Conservation (phyloP, 139 green algal genomes). For the Auxenochlorella pyrenoidosa region DNA sequence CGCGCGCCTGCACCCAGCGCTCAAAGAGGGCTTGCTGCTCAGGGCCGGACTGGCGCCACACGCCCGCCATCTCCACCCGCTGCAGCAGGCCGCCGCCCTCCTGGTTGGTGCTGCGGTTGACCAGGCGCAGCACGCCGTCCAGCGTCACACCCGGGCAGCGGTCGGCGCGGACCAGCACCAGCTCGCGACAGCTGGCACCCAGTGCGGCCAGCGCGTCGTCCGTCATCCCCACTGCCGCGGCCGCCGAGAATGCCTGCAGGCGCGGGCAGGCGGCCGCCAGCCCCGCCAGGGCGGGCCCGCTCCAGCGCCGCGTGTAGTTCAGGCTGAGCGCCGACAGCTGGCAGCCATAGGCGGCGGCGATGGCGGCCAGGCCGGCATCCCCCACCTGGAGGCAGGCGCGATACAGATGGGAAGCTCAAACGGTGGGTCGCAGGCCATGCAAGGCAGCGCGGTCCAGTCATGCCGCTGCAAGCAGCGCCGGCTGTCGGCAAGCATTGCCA, state of each 20-base stretch:
- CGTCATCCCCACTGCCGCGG: not conserved
- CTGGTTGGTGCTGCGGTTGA: not conserved
- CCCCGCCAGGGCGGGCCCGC: not conserved
- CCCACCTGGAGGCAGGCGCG: not conserved
- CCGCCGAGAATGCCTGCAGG: not conserved
- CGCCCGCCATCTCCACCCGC: not conserved
- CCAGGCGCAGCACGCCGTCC: conserved; percentile 9
- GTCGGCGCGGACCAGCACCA: not conserved
- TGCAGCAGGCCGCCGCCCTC: not conserved
- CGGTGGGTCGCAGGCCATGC: too few species aligned
- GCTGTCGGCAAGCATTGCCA: too few species aligned
- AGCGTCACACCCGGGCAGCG: not conserved
- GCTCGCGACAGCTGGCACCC: not conserved
- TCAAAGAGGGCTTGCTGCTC: not conserved
- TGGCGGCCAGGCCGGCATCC: not conserved
- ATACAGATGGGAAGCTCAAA: too few species aligned
- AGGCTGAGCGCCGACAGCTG: not conserved
- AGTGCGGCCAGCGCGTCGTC: not conserved
- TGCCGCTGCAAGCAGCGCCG: too few species aligned
- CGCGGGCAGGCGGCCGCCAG: not conserved
- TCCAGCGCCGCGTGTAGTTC: not conserved
- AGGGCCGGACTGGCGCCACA: not conserved
- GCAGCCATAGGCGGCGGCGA: not conserved
- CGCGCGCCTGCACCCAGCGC: not conserved
- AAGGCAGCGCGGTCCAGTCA: too few species aligned